Evolutionary conservation across 768 basidiomycete genomes (phyloP), one percentile per base, ranked within the genome.

Genomic region (Leucosporidium scottii): DNA sequence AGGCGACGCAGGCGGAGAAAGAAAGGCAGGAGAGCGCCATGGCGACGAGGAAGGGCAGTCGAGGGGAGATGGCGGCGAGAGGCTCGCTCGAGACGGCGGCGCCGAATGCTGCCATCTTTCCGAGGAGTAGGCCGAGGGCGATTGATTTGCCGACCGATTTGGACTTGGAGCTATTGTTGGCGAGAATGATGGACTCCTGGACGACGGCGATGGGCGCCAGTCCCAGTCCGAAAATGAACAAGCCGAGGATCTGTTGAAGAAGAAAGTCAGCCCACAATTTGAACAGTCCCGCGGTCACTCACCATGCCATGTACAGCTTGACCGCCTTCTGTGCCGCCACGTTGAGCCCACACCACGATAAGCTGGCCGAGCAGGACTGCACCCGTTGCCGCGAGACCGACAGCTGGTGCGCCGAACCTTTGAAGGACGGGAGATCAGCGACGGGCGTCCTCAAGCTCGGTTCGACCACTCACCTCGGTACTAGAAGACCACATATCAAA

Each of bases 71-170:
- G 9, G 76, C 75, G 1, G 86, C 84, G n/a, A 91, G 83, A 0
- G 88, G 88, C 75, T 89, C 88, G 5, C 87, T 85, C 8, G 87
- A 86, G 49, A 86, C 82, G 5, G 88, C 88, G 28, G 89, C 84
- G 44, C 89, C 68, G 75, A 91, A 92, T 8, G 87, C 87, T 0
- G 88, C 84, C 10, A 82, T 84, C 77, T 91, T 92, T 47, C 90
- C 90, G 5, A 85, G 87, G 28, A 92, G 82, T 21, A 92, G 85
- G 27, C 90, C 90, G n/a, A 91, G 81, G 0, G 89, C 89, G 79
- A 92, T 84, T 1, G 87, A 87, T 12, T 86, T 80, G 1, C 87
- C 90, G 1, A 91, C 80, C 2, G 87, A 87, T 75, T 86, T 39
- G 44, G 61, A 54, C 21, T 28, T 50, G 0, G 85, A 83, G 69